Conservation (phyloP, 345 rosid species). For the Capsella bursapastoris region DNA sequence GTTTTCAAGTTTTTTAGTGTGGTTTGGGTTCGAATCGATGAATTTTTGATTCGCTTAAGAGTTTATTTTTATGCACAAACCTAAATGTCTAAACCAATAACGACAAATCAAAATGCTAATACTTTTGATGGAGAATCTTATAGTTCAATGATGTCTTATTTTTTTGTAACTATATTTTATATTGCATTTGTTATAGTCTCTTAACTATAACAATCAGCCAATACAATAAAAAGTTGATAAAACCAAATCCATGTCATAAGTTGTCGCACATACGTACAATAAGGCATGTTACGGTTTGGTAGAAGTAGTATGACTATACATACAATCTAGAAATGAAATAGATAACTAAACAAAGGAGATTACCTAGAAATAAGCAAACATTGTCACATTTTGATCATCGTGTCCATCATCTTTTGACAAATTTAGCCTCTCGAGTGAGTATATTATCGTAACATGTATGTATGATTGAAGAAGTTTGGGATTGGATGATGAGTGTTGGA, state of each 20-base stretch:
- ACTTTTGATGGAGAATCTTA: not conserved
- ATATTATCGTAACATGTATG: not conserved
- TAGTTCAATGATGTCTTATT: not conserved
- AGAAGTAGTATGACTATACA: slow-evolving; percentile 25
- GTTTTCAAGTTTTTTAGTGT: not conserved
- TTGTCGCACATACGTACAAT: not conserved
- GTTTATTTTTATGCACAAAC: not conserved
- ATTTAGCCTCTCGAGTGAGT: slow-evolving; percentile 30
- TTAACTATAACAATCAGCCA: not conserved
- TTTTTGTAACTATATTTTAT: too few relatives aligned
- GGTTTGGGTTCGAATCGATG: too few relatives aligned
- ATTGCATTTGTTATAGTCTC: not conserved
- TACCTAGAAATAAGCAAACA: slow-evolving; percentile 19
- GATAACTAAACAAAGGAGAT: slow-evolving; percentile 19
- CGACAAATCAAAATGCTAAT: not conserved
- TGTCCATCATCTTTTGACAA: not conserved
- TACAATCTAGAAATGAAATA: slow-evolving; percentile 4
- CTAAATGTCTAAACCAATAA: too few relatives aligned
- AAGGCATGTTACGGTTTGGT: slow-evolving; percentile 24
- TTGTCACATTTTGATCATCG: slow-evolving; percentile 29
- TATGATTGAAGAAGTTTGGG: slow-evolving; percentile 33
- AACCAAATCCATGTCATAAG: too few relatives aligned
- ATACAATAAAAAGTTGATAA: not conserved
- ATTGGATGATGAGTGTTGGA: slow-evolving; percentile 37
- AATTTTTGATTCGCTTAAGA: too few relatives aligned